Conservation (phyloP, 495 filamentous ascomycete species). For the Sabuloglossum arenarium region DNA sequence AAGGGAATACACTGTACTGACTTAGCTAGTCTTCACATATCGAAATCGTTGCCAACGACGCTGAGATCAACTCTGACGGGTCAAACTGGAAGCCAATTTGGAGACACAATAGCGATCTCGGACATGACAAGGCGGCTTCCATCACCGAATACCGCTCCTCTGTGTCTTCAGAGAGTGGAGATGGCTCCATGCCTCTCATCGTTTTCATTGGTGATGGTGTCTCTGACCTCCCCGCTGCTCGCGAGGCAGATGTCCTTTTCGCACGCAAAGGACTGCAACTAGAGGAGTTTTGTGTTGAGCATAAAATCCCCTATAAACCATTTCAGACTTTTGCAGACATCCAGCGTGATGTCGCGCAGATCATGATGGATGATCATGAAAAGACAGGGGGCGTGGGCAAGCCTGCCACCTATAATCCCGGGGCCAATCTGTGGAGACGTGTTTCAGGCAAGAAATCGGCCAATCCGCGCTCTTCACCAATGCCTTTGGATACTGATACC, state of each 20-base stretch:
- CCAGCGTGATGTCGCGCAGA: slow-evolving; percentile 36
- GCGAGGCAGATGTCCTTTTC: slow-evolving; percentile 59
- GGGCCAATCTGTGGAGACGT: slow-evolving; percentile 51
- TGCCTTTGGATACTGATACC: not conserved
- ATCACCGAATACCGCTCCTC: slow-evolving; percentile 36
- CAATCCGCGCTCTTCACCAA: slow-evolving; percentile 6
- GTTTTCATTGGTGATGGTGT: slow-evolving; percentile 66
- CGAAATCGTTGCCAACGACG: slow-evolving; percentile 54
- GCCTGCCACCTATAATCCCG: slow-evolving; percentile 44
- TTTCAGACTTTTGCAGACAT: slow-evolving; percentile 53
- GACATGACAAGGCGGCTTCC: slow-evolving; percentile 49
- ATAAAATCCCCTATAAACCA: slow-evolving; percentile 38
- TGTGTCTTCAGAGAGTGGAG: slow-evolving; percentile 30
- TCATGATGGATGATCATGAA: slow-evolving; percentile 37
- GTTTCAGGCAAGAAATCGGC: slow-evolving; percentile 35
- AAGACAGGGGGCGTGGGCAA: slow-evolving; percentile 43
- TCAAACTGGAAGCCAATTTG: slow-evolving; percentile 47
- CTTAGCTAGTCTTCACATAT: slow-evolving; percentile 31
- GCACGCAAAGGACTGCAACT: slow-evolving; percentile 45
- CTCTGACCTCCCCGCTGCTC: slow-evolving; percentile 50
- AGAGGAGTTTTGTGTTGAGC: slow-evolving; percentile 48
- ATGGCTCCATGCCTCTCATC: slow-evolving; percentile 46
- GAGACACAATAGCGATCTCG: slow-evolving; percentile 44
- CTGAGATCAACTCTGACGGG: slow-evolving; percentile 34
- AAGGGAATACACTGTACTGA: not conserved